These are phyloP conservation scores for Bipolaris gigantea DNA, from an alignment of 2,329 filamentous ascomycete species.

Conservation along the genomic window DNA sequence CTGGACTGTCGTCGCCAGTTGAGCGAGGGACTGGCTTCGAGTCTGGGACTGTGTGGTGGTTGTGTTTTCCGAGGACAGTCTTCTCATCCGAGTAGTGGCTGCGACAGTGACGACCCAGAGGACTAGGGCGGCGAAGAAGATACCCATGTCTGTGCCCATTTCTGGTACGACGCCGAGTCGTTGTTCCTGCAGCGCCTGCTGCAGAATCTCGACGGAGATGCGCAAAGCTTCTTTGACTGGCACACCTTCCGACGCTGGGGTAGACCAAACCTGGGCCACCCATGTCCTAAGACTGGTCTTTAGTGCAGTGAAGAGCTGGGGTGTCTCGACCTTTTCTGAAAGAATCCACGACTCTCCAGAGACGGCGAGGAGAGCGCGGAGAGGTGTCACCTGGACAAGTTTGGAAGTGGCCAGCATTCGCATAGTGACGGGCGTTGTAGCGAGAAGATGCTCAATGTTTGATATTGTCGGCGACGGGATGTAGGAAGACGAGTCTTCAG, in stretches of 20 bases:
- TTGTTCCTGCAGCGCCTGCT: constrained; percentile 27
- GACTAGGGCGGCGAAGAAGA: constrained; percentile 42
- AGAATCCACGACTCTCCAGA: constrained; percentile 52
- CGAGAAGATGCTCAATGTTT: constrained; percentile 30
- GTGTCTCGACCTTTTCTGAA: constrained; percentile 45
- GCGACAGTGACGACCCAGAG: constrained; percentile 41
- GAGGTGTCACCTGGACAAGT: constrained; percentile 44
- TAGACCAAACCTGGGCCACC: constrained; percentile 37
- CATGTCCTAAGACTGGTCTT: constrained; percentile 43
- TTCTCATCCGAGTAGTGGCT: constrained; percentile 23
- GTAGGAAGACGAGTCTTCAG: constrained; percentile 20
- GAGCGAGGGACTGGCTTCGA: constrained; percentile 19
- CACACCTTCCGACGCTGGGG: constrained; percentile 8
- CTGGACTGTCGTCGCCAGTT: constrained; percentile 1
- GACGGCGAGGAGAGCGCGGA: constrained; percentile 49
- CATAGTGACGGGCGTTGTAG: constrained; percentile 25
- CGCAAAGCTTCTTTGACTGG: constrained; percentile 32
- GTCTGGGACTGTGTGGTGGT: constrained; percentile 8
- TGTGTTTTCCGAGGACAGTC: constrained; percentile 6
- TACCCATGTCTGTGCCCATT: constrained; percentile 39
- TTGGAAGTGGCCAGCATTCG: constrained; percentile 42
- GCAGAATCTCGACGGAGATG: constrained; percentile 30
- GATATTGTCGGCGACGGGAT: constrained; percentile 12
- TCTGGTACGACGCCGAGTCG: constrained; percentile 20
- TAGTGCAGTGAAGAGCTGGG: constrained; percentile 35